A percentile compares a stretch with the other conserved stretches of the same genome.
Conservation (phyloP, 129 eudicot species). For the Helianthus tuberosus region DNA sequence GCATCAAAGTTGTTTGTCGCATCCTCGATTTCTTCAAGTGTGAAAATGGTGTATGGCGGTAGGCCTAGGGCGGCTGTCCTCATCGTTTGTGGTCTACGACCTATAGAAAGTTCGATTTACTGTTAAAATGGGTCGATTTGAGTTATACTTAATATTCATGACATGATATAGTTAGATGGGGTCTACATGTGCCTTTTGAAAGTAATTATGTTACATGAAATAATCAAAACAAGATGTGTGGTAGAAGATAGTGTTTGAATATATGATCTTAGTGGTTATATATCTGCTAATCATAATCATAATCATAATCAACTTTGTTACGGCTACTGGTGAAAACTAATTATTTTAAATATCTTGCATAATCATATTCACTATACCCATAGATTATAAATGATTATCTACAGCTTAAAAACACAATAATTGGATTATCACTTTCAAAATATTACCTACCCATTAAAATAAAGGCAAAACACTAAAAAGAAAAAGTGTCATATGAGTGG, state of each 20-base stretch:
- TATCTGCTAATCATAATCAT: not conserved
- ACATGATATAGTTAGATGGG: not conserved
- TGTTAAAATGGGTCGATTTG: not conserved
- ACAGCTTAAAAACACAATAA: not conserved
- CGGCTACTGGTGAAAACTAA: not conserved
- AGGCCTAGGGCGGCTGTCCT: conserved; percentile 73
- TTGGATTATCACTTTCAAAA: not conserved
- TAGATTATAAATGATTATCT: not conserved
- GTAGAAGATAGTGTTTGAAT: not conserved
- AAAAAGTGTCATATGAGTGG: not conserved
- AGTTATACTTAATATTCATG: not conserved
- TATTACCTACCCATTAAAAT: not conserved
- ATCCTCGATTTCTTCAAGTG: conserved; percentile 88
- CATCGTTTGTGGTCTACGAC: conserved; percentile 68
- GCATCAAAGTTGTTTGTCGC: conserved; percentile 87
- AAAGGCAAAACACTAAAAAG: not conserved
- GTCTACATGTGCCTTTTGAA: not conserved
- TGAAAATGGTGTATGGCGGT: conserved; percentile 76
- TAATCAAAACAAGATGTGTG: not conserved
- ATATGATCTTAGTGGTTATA: not conserved
- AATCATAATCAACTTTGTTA: not conserved
- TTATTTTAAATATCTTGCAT: not conserved
- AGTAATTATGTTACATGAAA: not conserved
- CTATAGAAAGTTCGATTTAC: conserved; percentile 25
- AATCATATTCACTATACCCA: not conserved